phyloP scores from a whole-genome alignment of 2,329 filamentous ascomycete species.

The Elsinoe necatrix region DNA sequence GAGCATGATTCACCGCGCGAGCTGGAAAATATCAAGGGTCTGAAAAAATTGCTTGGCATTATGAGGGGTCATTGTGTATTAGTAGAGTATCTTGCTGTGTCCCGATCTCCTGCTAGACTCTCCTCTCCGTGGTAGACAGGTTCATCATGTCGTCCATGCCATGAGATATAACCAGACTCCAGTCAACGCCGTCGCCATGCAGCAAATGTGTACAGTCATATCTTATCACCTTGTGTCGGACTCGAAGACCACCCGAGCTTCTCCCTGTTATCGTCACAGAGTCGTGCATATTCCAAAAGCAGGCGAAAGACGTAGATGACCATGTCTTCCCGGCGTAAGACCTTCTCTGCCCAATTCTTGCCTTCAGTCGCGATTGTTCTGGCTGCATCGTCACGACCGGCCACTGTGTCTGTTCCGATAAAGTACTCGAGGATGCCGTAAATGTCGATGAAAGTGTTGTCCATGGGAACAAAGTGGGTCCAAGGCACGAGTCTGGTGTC shows the following conservation, averaged over 20 bases:
- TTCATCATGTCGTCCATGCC: neutral
- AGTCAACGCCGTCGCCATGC: constrained; percentile 4
- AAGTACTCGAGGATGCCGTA: constrained; percentile 70
- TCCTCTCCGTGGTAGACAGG: too few species aligned
- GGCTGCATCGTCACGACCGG: constrained; percentile 47
- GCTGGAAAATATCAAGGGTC: constrained; percentile 5
- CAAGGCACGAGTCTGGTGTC: constrained; percentile 60
- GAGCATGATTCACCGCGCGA: neutral
- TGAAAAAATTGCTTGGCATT: constrained; percentile 10
- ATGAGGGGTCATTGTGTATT: neutral
- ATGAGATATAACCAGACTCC: neutral
- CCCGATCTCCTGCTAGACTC: neutral
- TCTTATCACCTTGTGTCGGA: neutral
- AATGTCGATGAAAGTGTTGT: constrained; percentile 62
- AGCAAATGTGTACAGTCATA: constrained; percentile 6
- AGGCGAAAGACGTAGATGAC: constrained; percentile 60
- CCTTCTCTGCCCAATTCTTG: constrained; percentile 59
- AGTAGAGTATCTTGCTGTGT: neutral
- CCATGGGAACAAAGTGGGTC: constrained; percentile 76
- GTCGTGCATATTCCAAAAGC: constrained; percentile 37
- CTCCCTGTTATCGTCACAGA: constrained; percentile 37
- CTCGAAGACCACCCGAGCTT: constrained; percentile 31
- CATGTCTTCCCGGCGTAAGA: constrained; percentile 65
- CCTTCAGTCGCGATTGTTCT: constrained; percentile 57
- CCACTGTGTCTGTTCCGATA: constrained; percentile 40